These are phyloP conservation scores for Phaseolus coccineus DNA, from an alignment of 331 rosid species.

Conservation along the genomic window DNA sequence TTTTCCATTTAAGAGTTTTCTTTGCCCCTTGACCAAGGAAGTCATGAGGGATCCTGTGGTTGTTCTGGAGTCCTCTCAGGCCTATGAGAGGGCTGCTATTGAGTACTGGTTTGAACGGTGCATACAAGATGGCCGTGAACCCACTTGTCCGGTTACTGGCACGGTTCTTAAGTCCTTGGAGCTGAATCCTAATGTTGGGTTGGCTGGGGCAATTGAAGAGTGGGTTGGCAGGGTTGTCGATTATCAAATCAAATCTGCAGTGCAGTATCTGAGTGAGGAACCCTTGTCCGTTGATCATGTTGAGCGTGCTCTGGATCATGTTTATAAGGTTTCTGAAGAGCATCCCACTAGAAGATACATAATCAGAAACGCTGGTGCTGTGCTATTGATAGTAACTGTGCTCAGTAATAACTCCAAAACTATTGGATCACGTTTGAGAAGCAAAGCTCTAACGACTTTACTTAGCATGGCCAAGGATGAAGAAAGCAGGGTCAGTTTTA, in stretches of 20 bases:
- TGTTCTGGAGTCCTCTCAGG: slow-evolving; percentile 26
- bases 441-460: slow-evolving; percentile 59
- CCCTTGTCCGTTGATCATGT: slow-evolving; percentile 21
- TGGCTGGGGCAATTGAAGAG: slow-evolving; percentile 31
- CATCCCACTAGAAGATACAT: slow-evolving; percentile 15
- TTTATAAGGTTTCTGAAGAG: slow-evolving; percentile 28
- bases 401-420: slow-evolving; percentile 59
- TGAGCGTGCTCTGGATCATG: slow-evolving; percentile 30
- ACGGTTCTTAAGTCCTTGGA: slow-evolving; percentile 21
- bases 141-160: slow-evolving; percentile 15
- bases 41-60: slow-evolving; percentile 32
- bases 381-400: slow-evolving; percentile 48
- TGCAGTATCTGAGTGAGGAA: slow-evolving; percentile 6
- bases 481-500: slow-evolving; percentile 64
- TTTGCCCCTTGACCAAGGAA: slow-evolving; percentile 35
- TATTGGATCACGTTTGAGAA: slow-evolving; percentile 58
- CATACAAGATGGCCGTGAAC: slow-evolving; percentile 18
- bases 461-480: slow-evolving; percentile 64
- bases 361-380: slow-evolving; percentile 49
- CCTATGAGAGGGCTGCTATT: slow-evolving; percentile 21
- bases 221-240: slow-evolving; percentile 34
- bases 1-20: slow-evolving; percentile 23
- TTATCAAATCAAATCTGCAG: slow-evolving; percentile 17
- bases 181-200: slow-evolving; percentile 11
- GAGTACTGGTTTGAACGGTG: slow-evolving; percentile 32